Base-by-base conservation (phyloP, 768 basidiomycete genomes). In the Lentinula guzmanii region DNA sequence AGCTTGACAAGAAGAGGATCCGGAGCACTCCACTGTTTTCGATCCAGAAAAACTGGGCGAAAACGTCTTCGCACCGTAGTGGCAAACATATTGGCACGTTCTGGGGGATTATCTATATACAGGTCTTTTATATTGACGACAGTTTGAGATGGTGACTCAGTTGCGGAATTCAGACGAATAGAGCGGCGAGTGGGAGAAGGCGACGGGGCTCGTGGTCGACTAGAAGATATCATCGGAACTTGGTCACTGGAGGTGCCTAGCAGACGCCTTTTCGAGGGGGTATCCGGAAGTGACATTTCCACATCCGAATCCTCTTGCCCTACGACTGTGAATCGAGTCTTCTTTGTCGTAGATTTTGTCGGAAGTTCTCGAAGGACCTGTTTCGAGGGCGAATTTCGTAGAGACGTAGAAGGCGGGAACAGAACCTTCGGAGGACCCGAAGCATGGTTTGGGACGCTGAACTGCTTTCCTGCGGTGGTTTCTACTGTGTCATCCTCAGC, bases 31-130 rank as follows among this genome's bases (percentile, higher is more conserved):
- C 63, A 63, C 31, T 63, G 60, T 35, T 56, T 39, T 42, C 42
- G 58, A 53, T 61, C 63, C 33, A 60, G 24, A 28, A 55, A 63
- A 21, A 63, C 63, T 33, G 63, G 63, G 15, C 63, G 63, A 45
- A 61, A 63, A 21, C 63, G 63, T 24, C 15, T 52, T 46, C 43
- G 43, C 18, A 21, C 31, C 5, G 48, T 7, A 6, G 21, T 3
- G 13, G 24, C 28, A 28, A 28, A 16, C n/a, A 6, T 16, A 18
- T 51, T 34, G 4, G 8, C 60, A n/a, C 11, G 4, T 16, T 61
- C 60, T 16, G 18, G 28, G 13, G 31, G 33, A 50, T 33, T 10
- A 35, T 59, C 58, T n/a, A 24, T 5, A 43, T 39, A 15, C 46
- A 59, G 34, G 46, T 16, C 34, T 21, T 58, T 15, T 18, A 28